Conservation (phyloP, 2,329 filamentous ascomycete species). For the Fusarium equiseti region DNA sequence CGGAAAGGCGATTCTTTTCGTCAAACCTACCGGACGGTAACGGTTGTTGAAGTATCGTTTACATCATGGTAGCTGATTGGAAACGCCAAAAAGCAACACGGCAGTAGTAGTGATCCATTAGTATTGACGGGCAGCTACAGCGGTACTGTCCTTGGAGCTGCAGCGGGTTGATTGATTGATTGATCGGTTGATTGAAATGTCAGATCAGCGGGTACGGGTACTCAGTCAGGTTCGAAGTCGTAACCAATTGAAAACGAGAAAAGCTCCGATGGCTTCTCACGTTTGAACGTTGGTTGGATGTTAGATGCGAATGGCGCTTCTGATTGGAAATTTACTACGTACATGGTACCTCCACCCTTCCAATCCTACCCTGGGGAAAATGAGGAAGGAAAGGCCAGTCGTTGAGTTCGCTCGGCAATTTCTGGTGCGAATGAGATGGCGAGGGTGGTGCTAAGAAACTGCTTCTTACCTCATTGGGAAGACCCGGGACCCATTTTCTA, state of each 20-base stretch:
- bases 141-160: constrained; percentile 8
- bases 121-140: background rate
- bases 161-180: constrained; percentile 19
- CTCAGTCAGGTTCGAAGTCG: constrained; percentile 9
- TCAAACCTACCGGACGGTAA: constrained; percentile 9
- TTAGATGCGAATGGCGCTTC: background rate
- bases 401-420: constrained; percentile 5
- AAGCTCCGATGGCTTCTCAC: constrained; percentile 17
- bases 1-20: constrained; percentile 32
- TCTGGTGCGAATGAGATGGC: constrained; percentile 22
- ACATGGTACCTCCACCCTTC: background rate
- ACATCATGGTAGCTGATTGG: constrained; percentile 8
- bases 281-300: constrained; percentile 30
- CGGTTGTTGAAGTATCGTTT: constrained; percentile 18
- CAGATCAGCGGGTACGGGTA: constrained; percentile 36
- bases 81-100: constrained; percentile 10
- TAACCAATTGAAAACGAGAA: constrained; percentile 22
- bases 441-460: constrained; percentile 17
- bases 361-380: constrained; percentile 15
- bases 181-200: constrained; percentile 27
- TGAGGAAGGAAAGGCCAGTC: constrained; percentile 8
- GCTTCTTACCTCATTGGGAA: constrained; percentile 22
- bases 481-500: constrained; percentile 22
- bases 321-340: constrained; percentile 23
- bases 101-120: constrained; percentile 5